Conservation (phyloP, 805 yeast genomes). For the Candida sithepensis region DNA sequence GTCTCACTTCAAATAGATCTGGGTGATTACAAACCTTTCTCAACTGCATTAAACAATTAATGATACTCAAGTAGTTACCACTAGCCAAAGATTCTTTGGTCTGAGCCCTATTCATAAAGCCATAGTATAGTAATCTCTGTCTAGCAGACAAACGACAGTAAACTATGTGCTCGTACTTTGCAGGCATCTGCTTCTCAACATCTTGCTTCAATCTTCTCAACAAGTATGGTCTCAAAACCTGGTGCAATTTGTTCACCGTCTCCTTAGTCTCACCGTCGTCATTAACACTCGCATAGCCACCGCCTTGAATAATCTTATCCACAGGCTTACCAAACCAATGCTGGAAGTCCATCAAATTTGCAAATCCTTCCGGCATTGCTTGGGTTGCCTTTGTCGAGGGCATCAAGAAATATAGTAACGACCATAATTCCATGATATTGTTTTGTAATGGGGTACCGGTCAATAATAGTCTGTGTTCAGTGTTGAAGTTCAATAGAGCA, state of each 20-base stretch:
- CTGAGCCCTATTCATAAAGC: slow-evolving; percentile 94
- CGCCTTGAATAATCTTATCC: slow-evolving; percentile 83
- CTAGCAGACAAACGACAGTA: slow-evolving; percentile 90
- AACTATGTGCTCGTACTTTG: slow-evolving; percentile 90
- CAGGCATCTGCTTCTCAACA: slow-evolving; percentile 99
- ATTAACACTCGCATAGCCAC: slow-evolving; percentile 34
- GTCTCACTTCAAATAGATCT: slow-evolving; percentile 92
- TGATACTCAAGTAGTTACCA: slow-evolving; percentile 91
- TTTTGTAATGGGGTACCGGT: slow-evolving; percentile 98
- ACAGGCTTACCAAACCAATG: slow-evolving; percentile 99
- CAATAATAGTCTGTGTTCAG: slow-evolving; percentile 78
- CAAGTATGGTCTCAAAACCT: slow-evolving; percentile 88
- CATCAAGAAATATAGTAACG: slow-evolving; percentile 90
- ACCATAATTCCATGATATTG: slow-evolving; percentile 94
- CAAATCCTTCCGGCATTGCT: slow-evolving; percentile 92
- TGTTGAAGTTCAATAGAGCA: slow-evolving; percentile 88
- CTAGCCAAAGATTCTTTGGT: slow-evolving; percentile 91
- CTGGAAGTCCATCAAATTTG: slow-evolving; percentile 91
- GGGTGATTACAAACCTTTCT: slow-evolving; percentile 97
- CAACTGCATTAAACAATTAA: slow-evolving; percentile 95
- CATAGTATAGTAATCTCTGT: slow-evolving; percentile 89
- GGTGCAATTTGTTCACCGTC: slow-evolving; percentile 87
- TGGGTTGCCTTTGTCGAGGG: slow-evolving; percentile 69
- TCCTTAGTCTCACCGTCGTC: slow-evolving; percentile 76
- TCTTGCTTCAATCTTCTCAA: slow-evolving; percentile 90